Percentiles rank a stretch among this genome's conserved stretches.
Evolutionary conservation across 768 basidiomycete species (phyloP).

Genomic region (Boletus barrowsii): DNA sequence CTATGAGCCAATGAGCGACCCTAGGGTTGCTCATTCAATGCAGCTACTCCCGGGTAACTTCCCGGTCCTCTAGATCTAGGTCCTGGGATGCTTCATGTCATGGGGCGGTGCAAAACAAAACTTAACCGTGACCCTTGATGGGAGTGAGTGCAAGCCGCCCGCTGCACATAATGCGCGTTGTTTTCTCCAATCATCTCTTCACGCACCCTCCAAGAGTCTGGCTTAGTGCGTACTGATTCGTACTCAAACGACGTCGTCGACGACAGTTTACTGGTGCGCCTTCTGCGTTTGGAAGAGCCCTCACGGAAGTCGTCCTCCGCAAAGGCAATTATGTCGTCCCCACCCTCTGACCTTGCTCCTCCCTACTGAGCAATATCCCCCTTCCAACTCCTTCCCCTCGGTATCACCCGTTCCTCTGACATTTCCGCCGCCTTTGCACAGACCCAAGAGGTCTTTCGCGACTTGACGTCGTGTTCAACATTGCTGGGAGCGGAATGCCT

Average conservation of each 20-base stretch:
- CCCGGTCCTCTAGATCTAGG: too few relatives aligned
- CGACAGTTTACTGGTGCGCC: conserved; percentile 31
- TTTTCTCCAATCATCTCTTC: too few relatives aligned
- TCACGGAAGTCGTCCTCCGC: conserved; percentile 30
- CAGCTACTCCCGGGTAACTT: too few relatives aligned
- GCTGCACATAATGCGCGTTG: too few relatives aligned
- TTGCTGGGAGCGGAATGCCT: conserved; percentile 32
- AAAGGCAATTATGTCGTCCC: conserved; percentile 40
- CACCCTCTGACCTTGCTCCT: conserved; percentile 31
- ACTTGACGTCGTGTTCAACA: conserved; percentile 45
- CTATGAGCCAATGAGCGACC: too few relatives aligned
- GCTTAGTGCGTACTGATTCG: conserved; percentile 1
- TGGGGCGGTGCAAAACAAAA: too few relatives aligned
- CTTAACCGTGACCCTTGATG: too few relatives aligned
- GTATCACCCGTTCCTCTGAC: conserved; percentile 33
- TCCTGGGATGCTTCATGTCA: too few relatives aligned
- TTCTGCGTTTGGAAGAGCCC: conserved; percentile 36
- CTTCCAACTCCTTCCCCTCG: conserved; percentile 35
- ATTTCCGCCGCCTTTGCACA: conserved; percentile 34
- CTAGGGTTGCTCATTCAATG: too few relatives aligned
- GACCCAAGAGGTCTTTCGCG: conserved; percentile 33
- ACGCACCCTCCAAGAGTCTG: conserved; percentile 8
- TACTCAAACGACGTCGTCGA: too few relatives aligned
- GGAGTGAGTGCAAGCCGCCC: too few relatives aligned
- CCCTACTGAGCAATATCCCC: conserved; percentile 24